Conservation (phyloP, 1,284 basidiomycete species). For the Sphagnurus paluster region DNA sequence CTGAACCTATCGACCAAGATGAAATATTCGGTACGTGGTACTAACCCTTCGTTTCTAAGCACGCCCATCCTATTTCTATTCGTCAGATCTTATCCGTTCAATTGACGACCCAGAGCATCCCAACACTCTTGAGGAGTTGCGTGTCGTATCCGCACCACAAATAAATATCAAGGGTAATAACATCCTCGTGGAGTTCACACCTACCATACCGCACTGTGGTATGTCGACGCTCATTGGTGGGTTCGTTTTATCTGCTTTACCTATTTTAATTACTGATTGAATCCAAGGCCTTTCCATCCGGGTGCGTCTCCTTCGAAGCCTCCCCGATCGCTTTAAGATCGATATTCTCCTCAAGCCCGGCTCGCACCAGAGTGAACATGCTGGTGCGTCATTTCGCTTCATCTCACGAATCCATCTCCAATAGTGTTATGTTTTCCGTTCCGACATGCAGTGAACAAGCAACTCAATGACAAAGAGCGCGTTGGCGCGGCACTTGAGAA, state of each 20-base stretch:
- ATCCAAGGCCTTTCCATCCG: slow-evolving; percentile 95
- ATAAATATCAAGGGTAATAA: slow-evolving; percentile 75
- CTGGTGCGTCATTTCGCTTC: slow-evolving; percentile 49
- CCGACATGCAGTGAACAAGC: slow-evolving; percentile 82
- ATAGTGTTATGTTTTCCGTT: not conserved
- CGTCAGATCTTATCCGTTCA: slow-evolving; percentile 82
- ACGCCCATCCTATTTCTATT: not conserved
- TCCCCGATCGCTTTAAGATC: slow-evolving; percentile 93
- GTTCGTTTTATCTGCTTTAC: slow-evolving; percentile 21
- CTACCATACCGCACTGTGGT: slow-evolving; percentile 97
- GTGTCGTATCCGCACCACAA: slow-evolving; percentile 91
- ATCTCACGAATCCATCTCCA: not conserved
- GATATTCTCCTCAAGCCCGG: slow-evolving; percentile 93
- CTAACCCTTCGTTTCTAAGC: slow-evolving; percentile 1
- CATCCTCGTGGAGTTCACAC: slow-evolving; percentile 89
- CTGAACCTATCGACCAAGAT: slow-evolving; percentile 68
- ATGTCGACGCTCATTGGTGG: slow-evolving; percentile 97
- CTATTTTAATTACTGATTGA: slow-evolving; percentile 8
- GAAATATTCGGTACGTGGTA: slow-evolving; percentile 64
- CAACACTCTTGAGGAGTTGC: slow-evolving; percentile 94
- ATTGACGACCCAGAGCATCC: slow-evolving; percentile 98
- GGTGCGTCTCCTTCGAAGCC: slow-evolving; percentile 85
- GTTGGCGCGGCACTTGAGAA: slow-evolving; percentile 98
- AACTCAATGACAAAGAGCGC: slow-evolving; percentile 98
- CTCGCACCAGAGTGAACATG: slow-evolving; percentile 92